Evolutionary conservation across 108 stramenopile species (phyloP), one percentile per base, ranked within the genome.

Genomic region (Conticribra weissflogii): DNA sequence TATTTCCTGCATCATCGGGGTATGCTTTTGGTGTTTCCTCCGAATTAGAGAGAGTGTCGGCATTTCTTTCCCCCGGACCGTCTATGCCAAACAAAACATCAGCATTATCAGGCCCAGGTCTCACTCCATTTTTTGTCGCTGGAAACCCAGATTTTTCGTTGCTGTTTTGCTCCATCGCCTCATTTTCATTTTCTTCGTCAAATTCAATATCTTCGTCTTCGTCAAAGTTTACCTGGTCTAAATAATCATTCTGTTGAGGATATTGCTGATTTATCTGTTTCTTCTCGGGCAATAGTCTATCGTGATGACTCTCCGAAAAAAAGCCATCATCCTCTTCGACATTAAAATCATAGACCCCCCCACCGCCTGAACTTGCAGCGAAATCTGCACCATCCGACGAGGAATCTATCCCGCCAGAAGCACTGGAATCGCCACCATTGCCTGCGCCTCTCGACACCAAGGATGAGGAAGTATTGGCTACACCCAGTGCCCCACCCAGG

Each of bases 301-400:
- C 54, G 21, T 59, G 63, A 67, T 56, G 47, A 57, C 17, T 48
- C 16, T 65, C 68, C 46, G 67, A 69, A 60, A 69, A 77, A 54
- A 77, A 77, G 58, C 69, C 72, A 61, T 72, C 76, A 2, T 77
- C 49, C 25, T 55, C 64, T 9, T 41, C 8, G 12, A 41, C 12
- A 36, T 67, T 66, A 18, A 57, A 57, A 60, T 74, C 56, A n/a
- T n/a, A n/a, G n/a, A 16, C 4, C 50, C 46, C 49, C 2, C 32
- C 34, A 2, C 36, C 25, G 47, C 51, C 60, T 41, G 66, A 16
- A 1, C 17, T n/a, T 21, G 30, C 17, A 24, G 28, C 59, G 47
- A 57, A 9, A 15, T 30, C 44, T 64, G 14, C 22, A 14, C n/a
- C 32, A 8, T 23, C 17, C 25, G 55, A 29, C 3, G 23, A 3